Base-by-base conservation (phyloP, 2,329 filamentous ascomycete genomes). In the Macroventuria anomochaeta region DNA sequence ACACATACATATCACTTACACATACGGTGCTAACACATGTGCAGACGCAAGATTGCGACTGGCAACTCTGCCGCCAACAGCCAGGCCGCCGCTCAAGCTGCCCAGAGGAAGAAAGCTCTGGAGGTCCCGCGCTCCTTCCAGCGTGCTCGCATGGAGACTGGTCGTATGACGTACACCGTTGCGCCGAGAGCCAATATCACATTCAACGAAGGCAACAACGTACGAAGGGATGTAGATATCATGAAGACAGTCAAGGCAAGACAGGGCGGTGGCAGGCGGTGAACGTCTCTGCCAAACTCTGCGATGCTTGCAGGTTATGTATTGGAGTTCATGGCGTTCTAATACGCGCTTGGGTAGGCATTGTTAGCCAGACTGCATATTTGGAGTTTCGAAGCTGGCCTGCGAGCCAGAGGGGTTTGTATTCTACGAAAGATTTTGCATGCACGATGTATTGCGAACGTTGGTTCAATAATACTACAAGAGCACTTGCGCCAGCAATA, bases 121-220 rank as follows among this genome's bases (percentile, higher is more conserved):
- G 81, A 82, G 55, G 79, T 78, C 38, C 82, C 82, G 17, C 78
- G 77, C 43, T 72, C 79, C 29, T 79, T 78, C 59, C 85, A 86
- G 62, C 80, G 85, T 64, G 85, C 85, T 26, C 79, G 84, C 53
- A 79, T 84, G 58, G 81, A 87, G 59, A 79, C 79, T 39, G 81
- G 80, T n/a, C 77, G 83, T 29, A 82, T 82, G 41, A 85, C 81
- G 18, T 88, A 88, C 68, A 85, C 80, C 5, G 80, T 88, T 60
- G 85, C 84, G 40, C 85, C 85, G n/a, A 82, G 81, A 68, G 84
- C 80, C 69, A 84, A 80, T 37, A 71, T 78, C 25, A 56, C 65
- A 1, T 70, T 68, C 63, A 69, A 70, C 47, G 68, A 72, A 42
- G 59, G 67, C 21, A 63, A 61, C 29, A 64, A 66, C 46, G 61